Base-by-base conservation (phyloP, 129 eudicot species). In the Solidago caesia region DNA sequence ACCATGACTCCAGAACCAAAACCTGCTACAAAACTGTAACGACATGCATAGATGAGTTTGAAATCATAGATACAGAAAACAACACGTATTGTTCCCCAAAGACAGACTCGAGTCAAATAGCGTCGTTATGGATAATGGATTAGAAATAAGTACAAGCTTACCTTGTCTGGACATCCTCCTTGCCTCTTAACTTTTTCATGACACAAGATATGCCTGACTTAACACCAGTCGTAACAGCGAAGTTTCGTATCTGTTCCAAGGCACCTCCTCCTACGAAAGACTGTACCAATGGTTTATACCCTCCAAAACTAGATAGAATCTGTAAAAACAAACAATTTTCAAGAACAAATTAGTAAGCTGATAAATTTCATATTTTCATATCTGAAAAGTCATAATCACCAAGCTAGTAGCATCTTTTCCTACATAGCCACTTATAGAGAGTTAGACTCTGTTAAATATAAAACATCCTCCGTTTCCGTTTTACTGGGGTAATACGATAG, bases 1-100 rank as follows among this genome's bases (percentile, higher is more conserved):
- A 69, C 14, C 73, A 29, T 49, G 12, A 69, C 61, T 49, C 61
- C 62, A 5, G 73, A 25, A 29, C 73, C 46, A 69, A 69, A 69
- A 21, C 68, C 46, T 11, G 68, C 13, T 10, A 63, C 68, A 4
- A 63, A 10, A 11, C 26, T 63, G 26, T 16, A 41, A 0, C 2
- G 8, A 63, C 4, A 13, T 5, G 41, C 47, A 41, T 39, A 41
- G 47, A 29, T 63, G 44, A 41, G 8, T 39, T 5, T 4, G 29
- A 25, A 7, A 2, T 12, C 10, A 39, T 63, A 39, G 13, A 1
- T 26, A 29, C 13, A 6, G 43, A 62, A 26, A 26, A 26, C 42
- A 25, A 4, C 15, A 29, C 2, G 5, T 33, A 11, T 33, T 8
- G n/a, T 26, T 61, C 7, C 1, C n/a, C 39, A 58, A 47, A 47